Conservation (phyloP, 192 early-diverging fungal genomes). For the Bifiguratus adelaidae region DNA sequence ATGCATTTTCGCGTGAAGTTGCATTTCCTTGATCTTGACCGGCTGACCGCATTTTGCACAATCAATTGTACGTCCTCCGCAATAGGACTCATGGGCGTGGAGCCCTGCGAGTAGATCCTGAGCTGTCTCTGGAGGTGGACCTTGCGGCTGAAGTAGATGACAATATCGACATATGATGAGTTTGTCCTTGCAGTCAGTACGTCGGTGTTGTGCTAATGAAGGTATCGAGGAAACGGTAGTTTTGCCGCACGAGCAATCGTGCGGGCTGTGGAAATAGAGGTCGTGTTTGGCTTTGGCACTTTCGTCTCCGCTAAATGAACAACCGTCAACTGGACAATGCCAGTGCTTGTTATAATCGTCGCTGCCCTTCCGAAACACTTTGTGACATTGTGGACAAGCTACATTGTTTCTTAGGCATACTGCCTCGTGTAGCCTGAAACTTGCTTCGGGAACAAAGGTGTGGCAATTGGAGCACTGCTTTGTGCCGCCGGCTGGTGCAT, state of each 20-base stretch:
- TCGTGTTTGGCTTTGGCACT: constrained; percentile 54
- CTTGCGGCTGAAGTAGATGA: constrained; percentile 57
- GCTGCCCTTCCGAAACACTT: constrained; percentile 51
- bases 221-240: constrained; percentile 20
- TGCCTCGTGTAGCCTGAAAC: constrained; percentile 55
- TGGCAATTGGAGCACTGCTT: constrained; percentile 64
- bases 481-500: background rate
- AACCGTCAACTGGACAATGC: constrained; percentile 69
- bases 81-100: constrained; percentile 68
- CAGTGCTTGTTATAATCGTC: constrained; percentile 58
- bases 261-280: constrained; percentile 43
- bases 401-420: constrained; percentile 78
- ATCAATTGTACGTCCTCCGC: constrained; percentile 73
- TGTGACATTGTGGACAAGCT: constrained; percentile 49
- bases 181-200: constrained; percentile 53
- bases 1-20: constrained; percentile 62
- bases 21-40: constrained; percentile 73
- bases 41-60: constrained; percentile 66
- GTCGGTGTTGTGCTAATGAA: constrained; percentile 55
- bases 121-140: constrained; percentile 28
- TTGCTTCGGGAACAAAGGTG: constrained; percentile 46
- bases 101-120: constrained; percentile 58
- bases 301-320: background rate
- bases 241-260: constrained; percentile 48
- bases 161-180: constrained; percentile 81